These are phyloP conservation scores for Aquilaria yunnanensis DNA, from an alignment of 345 rosid genomes.

Conservation along the genomic window DNA sequence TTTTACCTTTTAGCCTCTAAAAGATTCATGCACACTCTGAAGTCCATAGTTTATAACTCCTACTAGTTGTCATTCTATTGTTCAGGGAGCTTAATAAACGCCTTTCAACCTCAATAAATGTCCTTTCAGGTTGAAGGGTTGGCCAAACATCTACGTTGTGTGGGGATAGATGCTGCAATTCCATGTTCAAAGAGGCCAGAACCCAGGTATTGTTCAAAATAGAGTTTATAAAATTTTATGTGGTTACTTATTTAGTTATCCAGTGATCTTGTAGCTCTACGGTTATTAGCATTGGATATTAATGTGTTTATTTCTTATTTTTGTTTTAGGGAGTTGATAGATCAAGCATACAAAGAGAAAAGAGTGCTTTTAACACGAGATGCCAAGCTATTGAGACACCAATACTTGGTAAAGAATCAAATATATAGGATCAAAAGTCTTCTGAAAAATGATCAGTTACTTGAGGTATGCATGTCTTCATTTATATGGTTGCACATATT, in stretches of 20 bases:
- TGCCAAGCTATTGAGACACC: constrained; percentile 77
- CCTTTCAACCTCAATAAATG: neutral
- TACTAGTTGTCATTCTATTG: neutral
- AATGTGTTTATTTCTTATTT: constrained; percentile 3
- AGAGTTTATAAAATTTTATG: neutral
- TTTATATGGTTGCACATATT: neutral
- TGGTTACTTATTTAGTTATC: neutral
- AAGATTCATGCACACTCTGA: neutral
- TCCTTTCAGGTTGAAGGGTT: constrained; percentile 75
- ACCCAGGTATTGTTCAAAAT: constrained; percentile 42
- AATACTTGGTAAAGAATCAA: constrained; percentile 67
- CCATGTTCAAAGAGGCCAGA: constrained; percentile 66
- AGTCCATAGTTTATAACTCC: neutral
- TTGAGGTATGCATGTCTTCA: constrained; percentile 52
- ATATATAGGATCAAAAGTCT: constrained; percentile 75
- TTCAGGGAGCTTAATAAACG: constrained; percentile 14
- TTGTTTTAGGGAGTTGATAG: constrained; percentile 58
- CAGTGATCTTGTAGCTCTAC: neutral
- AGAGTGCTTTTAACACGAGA: constrained; percentile 88
- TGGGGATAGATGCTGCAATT: constrained; percentile 86
- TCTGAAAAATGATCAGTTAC: constrained; percentile 84
- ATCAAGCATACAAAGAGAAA: constrained; percentile 67
- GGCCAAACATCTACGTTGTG: constrained; percentile 94
- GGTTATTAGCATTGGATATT: neutral
- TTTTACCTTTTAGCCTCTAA: neutral